These are phyloP conservation scores for Aspergillus egyptiacus DNA, from an alignment of 495 filamentous ascomycete species.

Conservation along the genomic window DNA sequence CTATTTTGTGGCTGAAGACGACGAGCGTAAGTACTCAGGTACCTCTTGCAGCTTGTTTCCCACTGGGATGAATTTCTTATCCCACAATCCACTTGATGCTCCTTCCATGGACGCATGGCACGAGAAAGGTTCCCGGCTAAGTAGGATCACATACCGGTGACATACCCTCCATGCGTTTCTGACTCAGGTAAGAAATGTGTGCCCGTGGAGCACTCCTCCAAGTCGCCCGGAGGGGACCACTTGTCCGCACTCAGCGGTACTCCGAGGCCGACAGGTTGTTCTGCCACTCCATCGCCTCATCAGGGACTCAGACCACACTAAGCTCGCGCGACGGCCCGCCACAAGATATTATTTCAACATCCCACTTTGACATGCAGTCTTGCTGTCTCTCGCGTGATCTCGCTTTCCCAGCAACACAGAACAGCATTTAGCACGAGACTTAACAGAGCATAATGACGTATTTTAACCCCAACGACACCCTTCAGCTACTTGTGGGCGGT, in stretches of 20 bases:
- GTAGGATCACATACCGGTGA: constrained; percentile 19
- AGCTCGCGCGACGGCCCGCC: constrained; percentile 4
- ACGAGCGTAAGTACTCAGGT: not conserved
- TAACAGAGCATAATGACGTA: constrained; percentile 32
- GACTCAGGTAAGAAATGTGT: constrained; percentile 24
- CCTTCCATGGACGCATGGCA: constrained; percentile 14
- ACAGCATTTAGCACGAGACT: constrained; percentile 4
- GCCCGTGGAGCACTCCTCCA: constrained; percentile 26
- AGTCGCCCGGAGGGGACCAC: constrained; percentile 15
- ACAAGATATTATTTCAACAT: constrained; percentile 18
- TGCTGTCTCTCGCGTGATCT: constrained; percentile 16
- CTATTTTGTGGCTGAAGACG: not conserved
- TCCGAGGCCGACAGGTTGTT: constrained; percentile 16
- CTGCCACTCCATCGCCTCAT: constrained; percentile 17
- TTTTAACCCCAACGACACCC: constrained; percentile 10
- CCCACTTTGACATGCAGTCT: constrained; percentile 13
- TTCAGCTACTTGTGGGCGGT: constrained; percentile 10
- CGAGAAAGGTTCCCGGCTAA: constrained; percentile 19
- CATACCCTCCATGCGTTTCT: constrained; percentile 25
- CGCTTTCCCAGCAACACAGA: constrained; percentile 11
- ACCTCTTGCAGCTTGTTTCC: constrained; percentile 3
- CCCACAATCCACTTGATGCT: constrained; percentile 9
- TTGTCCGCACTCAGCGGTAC: constrained; percentile 13
- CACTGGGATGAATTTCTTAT: constrained; percentile 6
- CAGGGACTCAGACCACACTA: constrained; percentile 10